A percentile compares a stretch with the other conserved stretches of the same genome.
These are phyloP conservation scores for Lathyrus oleraceus DNA, from an alignment of 306 rosid genomes.

Conservation along the genomic window DNA sequence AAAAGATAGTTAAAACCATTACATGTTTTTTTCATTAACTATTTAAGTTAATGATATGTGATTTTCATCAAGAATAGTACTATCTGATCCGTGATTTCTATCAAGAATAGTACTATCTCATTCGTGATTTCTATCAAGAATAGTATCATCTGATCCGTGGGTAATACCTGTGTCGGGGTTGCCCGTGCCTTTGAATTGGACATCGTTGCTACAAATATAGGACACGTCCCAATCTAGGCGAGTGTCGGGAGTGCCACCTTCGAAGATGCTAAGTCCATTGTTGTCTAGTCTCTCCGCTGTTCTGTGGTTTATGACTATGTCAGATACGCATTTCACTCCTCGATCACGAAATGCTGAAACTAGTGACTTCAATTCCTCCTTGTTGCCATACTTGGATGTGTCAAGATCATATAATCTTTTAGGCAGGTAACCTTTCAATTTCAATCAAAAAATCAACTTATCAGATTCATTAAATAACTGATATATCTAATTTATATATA, in stretches of 20 bases:
- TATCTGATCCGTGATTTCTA: background rate
- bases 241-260: constrained; percentile 69
- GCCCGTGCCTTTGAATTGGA: constrained; percentile 54
- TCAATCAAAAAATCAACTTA: background rate
- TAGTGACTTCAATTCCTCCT: constrained; percentile 55
- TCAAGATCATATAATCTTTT: constrained; percentile 77
- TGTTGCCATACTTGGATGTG: constrained; percentile 62
- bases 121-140: background rate
- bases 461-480: no score
- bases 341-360: constrained; percentile 41
- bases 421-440: constrained; percentile 57
- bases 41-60: no score
- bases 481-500: no score
- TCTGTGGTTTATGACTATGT: constrained; percentile 79
- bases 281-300: constrained; percentile 59
- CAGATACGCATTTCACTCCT: constrained; percentile 61
- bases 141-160: background rate
- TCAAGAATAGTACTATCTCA: background rate
- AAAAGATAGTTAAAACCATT: no score
- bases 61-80: background rate
- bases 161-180: constrained; percentile 43
- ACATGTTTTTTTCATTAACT: no score
- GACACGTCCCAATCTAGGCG: constrained; percentile 67
- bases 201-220: constrained; percentile 55
- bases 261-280: constrained; percentile 63